Conservation (phyloP, 768 basidiomycete species). For the Russula ochroleuca region DNA sequence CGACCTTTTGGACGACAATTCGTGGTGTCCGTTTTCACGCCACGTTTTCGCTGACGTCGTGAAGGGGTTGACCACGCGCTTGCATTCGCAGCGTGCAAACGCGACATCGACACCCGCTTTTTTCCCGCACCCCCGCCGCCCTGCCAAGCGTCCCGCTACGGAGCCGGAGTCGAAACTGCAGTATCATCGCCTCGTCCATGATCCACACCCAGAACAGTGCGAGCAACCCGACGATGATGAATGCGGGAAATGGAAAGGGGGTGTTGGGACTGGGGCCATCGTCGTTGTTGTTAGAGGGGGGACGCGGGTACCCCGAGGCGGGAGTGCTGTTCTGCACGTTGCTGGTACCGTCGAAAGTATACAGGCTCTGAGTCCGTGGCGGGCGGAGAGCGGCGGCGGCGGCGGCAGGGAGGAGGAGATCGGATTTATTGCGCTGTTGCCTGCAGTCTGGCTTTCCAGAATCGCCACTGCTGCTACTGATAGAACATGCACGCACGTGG, state of each 20-base stretch:
- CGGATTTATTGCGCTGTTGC: background rate
- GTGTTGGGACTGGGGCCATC: background rate
- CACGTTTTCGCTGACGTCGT: background rate
- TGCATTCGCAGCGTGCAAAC: slow-evolving; percentile 20
- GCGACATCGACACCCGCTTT: slow-evolving; percentile 18
- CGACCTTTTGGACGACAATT: too few relatives aligned
- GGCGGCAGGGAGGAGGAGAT: background rate
- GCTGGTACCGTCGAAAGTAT: background rate
- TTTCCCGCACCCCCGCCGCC: background rate
- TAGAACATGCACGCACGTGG: background rate
- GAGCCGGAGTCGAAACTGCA: background rate
- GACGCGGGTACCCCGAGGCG: background rate
- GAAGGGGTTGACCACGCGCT: slow-evolving; percentile 16
- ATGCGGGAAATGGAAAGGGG: background rate
- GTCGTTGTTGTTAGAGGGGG: background rate
- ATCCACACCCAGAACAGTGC: slow-evolving; percentile 16
- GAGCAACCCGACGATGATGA: background rate
- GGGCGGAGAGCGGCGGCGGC: background rate
- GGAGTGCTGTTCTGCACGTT: background rate
- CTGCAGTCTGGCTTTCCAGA: background rate
- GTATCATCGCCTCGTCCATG: background rate
- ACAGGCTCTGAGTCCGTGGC: background rate
- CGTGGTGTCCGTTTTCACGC: background rate
- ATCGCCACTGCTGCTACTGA: background rate
- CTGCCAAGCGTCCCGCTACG: background rate